Percentiles rank a stretch among this genome's conserved stretches.
These are phyloP conservation scores for Aspergillus ochraceoroseus DNA, from an alignment of 2,329 filamentous ascomycete species.

Conservation along the genomic window DNA sequence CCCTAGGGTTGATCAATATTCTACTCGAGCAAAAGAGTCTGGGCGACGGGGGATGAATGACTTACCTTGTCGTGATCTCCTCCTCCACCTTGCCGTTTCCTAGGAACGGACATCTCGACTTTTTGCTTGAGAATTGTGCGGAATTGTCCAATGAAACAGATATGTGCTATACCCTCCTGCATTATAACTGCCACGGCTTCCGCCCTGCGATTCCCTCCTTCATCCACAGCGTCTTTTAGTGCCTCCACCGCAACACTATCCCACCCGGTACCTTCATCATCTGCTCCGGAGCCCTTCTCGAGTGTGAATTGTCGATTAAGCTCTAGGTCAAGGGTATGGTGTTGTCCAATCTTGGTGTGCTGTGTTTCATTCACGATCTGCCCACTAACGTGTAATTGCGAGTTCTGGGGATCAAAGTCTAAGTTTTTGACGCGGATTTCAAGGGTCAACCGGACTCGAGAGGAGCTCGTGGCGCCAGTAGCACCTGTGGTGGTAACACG, in stretches of 20 bases:
- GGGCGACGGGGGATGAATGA: not conserved
- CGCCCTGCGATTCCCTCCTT: conserved; percentile 63
- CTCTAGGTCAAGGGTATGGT: conserved; percentile 76
- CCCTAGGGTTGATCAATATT: conserved; percentile 46
- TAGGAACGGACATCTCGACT: conserved; percentile 46
- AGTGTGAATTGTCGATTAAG: conserved; percentile 81
- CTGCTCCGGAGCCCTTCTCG: conserved; percentile 63
- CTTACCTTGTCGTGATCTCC: conserved; percentile 48
- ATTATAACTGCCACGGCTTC: conserved; percentile 88
- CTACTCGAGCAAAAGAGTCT: too few species aligned
- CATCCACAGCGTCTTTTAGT: conserved; percentile 71
- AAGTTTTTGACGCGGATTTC: conserved; percentile 61
- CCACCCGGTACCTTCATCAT: conserved; percentile 59
- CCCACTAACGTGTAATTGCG: conserved; percentile 64
- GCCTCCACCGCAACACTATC: conserved; percentile 79
- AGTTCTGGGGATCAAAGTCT: conserved; percentile 65
- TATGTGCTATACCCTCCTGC: conserved; percentile 63
- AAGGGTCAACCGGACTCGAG: conserved; percentile 60
- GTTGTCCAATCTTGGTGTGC: conserved; percentile 61
- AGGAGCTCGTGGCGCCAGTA: conserved; percentile 59
- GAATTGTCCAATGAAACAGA: conserved; percentile 50
- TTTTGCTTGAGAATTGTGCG: conserved; percentile 49
- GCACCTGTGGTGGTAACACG: conserved; percentile 57
- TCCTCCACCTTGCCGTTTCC: conserved; percentile 45
- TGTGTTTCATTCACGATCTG: conserved; percentile 62